These are phyloP conservation scores for Hypocrella siamensis DNA, from an alignment of 2,329 filamentous ascomycete genomes.

Conservation along the genomic window DNA sequence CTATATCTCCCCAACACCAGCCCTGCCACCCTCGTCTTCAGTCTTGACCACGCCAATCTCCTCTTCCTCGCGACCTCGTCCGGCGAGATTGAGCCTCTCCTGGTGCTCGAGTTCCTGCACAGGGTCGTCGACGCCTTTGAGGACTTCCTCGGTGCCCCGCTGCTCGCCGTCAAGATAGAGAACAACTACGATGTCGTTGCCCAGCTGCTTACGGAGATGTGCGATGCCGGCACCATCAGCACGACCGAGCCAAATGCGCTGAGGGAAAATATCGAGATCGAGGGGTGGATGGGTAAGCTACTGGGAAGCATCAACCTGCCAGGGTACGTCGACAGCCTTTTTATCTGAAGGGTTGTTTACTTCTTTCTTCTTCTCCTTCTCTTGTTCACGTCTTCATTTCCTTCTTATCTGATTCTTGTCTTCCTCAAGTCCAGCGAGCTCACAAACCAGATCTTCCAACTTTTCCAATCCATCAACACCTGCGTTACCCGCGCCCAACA, in stretches of 20 bases:
- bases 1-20: conserved; percentile 71
- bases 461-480: conserved; percentile 23
- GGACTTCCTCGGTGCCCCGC: conserved; percentile 79
- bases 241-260: conserved; percentile 90
- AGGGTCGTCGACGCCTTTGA: conserved; percentile 83
- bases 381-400: too few species aligned
- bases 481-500: conserved; percentile 27
- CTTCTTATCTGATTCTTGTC: too few species aligned
- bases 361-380: too few species aligned
- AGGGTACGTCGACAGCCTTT: too few species aligned
- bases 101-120: conserved; percentile 88
- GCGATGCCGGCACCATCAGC: conserved; percentile 75
- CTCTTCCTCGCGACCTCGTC: conserved; percentile 77
- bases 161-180: conserved; percentile 78
- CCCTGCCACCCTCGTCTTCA: conserved; percentile 80
- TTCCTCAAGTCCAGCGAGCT: conserved; percentile 4
- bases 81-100: conserved; percentile 72
- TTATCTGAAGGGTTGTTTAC: too few species aligned
- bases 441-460: conserved; percentile 9
- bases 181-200: conserved; percentile 84
- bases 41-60: conserved; percentile 71
- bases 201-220: conserved; percentile 89
- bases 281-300: conserved; percentile 77
- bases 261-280: conserved; percentile 80
- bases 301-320: conserved; percentile 77